phyloP scores from a whole-genome alignment of 495 filamentous ascomycete species.

The Neurospora cerealis region DNA sequence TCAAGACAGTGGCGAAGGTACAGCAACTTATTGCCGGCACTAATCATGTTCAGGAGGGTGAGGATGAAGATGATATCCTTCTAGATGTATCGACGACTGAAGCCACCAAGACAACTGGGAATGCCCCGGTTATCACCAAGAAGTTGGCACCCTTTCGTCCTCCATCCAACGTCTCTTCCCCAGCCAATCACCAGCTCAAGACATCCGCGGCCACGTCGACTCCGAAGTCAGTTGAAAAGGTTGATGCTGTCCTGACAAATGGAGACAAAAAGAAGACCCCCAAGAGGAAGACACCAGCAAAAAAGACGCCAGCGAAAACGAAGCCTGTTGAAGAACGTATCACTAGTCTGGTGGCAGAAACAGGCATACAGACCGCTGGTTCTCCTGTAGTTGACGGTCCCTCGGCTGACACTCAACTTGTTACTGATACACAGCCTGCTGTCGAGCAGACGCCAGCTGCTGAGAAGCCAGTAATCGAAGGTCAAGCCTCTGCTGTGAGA shows the following conservation, averaged over 20 bases:
- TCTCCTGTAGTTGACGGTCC: background rate
- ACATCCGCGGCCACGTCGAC: background rate
- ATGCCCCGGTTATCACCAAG: background rate
- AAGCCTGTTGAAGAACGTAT: background rate
- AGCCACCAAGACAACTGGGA: background rate
- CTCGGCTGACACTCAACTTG: background rate
- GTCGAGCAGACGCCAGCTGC: background rate
- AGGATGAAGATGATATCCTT: slow-evolving; percentile 23
- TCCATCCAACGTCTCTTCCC: background rate
- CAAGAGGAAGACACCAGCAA: background rate
- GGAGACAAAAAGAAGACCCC: background rate
- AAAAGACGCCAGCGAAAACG: background rate
- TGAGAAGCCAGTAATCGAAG: background rate
- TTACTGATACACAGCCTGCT: background rate
- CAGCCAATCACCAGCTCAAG: background rate
- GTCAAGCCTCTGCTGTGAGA: background rate
- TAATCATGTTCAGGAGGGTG: slow-evolving; percentile 5
- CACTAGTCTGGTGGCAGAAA: background rate
- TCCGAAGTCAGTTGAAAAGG: background rate
- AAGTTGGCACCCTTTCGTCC: background rate
- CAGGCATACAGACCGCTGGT: background rate
- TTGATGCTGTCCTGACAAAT: background rate
- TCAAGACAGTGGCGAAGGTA: slow-evolving; percentile 6
- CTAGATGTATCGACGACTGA: slow-evolving; percentile 4
- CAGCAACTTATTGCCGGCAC: background rate